Percentiles rank a stretch among this genome's conserved stretches.
Evolutionary conservation across 1,139 yeast genomes (phyloP).

Genomic region (Nematodospora anomalae): DNA sequence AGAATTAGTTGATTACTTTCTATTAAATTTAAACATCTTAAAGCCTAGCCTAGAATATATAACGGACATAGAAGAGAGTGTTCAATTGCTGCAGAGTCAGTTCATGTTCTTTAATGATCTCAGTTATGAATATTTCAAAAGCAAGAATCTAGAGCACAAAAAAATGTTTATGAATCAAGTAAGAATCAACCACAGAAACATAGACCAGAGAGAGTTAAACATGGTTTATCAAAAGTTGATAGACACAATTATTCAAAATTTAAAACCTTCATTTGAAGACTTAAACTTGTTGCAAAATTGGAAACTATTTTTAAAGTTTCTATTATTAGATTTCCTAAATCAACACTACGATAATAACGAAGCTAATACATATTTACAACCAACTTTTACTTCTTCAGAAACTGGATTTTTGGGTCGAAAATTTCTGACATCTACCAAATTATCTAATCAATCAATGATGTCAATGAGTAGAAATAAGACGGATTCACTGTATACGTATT

Average conservation of each 20-base stretch:
- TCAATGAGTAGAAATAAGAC: neutral
- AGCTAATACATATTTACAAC: neutral
- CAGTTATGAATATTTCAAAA: conserved; percentile 25
- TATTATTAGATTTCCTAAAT: conserved; percentile 15
- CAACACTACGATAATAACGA: neutral
- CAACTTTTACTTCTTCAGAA: neutral
- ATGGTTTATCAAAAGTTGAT: conserved; percentile 14
- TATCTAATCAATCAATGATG: neutral
- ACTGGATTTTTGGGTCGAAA: neutral
- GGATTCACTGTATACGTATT: neutral
- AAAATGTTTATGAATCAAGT: conserved; percentile 12
- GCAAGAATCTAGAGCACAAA: conserved; percentile 25
- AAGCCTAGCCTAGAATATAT: conserved; percentile 16
- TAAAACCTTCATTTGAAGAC: conserved; percentile 5
- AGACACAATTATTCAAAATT: conserved; percentile 16
- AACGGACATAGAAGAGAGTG: conserved; percentile 18
- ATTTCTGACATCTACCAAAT: neutral
- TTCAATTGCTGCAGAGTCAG: conserved; percentile 19
- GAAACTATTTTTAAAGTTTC: conserved; percentile 20
- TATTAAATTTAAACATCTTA: conserved; percentile 18
- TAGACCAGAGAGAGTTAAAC: neutral
- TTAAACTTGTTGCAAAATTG: conserved; percentile 16
- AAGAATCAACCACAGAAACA: neutral
- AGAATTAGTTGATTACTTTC: conserved; percentile 32
- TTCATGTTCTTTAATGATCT: conserved; percentile 29